Base-by-base conservation (phyloP, 176 grass and related monocot species). In the Cymbopogon citratus region DNA sequence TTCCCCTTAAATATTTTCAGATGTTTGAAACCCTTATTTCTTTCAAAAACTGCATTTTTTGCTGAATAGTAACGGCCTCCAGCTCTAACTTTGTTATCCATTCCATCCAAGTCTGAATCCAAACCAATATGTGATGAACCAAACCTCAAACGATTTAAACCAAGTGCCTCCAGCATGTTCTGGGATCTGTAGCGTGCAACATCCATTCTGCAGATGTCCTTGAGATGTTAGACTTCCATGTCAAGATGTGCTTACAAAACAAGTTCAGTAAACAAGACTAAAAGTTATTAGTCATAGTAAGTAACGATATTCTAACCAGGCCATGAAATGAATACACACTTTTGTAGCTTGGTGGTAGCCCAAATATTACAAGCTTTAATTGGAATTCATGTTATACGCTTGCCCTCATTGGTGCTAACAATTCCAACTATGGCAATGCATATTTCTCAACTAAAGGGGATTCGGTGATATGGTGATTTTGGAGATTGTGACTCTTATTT, bases 131-230 rank as follows among this genome's bases (percentile, higher is more conserved):
- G 74, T 57, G 73, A 84, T 57, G 81, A 61, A 75, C 86, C 69
- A 87, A 52, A 79, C 72, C 59, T 89, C 60, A 23, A 84, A 56
- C 63, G 81, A 73, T 93, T 85, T 52, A 85, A 77, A 48, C 79
- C 73, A 62, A 63, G 75, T 81, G 85, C 44, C 71, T 79, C 87
- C 67, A 68, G 66, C 57, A 66, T 76, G 84, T 34, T 89, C 46
- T 94, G 92, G 86, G 82, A 56, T 77, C 89, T 98, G 84, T 98
- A 98, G 26, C 87, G 90, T 71, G 90, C 92, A 81, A 98, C 81
- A 56, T 95, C 92, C 95, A 98, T 95, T 89, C 95, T 98, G 92
- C 75, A 92, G 16, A 66, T 88, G 80, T 86, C 14, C 10, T 87
- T 89, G 26, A 78, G 26, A 26, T 57, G 85, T 87, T 76, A 94